Evolutionary conservation across 106 monocot species (phyloP), one percentile per base, ranked within the genome.

Genomic region (Dioscorea dumetorum): DNA sequence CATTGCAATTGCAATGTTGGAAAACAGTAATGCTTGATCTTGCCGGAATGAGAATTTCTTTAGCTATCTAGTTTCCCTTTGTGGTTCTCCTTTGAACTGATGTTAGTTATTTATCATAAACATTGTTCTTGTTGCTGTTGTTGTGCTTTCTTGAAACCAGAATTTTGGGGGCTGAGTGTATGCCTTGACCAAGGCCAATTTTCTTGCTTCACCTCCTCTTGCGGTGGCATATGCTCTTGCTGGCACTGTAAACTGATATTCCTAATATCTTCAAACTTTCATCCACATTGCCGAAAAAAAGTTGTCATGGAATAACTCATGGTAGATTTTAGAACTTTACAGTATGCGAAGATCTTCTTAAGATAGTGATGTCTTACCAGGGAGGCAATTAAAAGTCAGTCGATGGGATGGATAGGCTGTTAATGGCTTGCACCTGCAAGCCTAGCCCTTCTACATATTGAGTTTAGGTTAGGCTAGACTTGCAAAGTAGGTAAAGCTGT

Each of bases 101-200:
- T 54, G 13, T 54, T 54, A 1, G 6, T 50, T 34, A 22, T 51
- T 24, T 76, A 51, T n/a, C 21, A 22, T 56, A 94, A 84, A 90
- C 67, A 77, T 90, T 72, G 82, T 94, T 70, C 75, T 90, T 72
- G 82, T 94, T 70, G 90, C 90, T 58, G 90, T 87, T 58, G 87
- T 87, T 35, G 90, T 94, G 33, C 80, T 94, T 17, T 94, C 90
- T 63, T 90, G 94, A 24, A 94, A 94, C 68, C 60, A 87, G n/a
- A 94, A 94, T 71, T 90, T 94, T 78, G 94, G 90, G 82, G 94
- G 94, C 13, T 81, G 94, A 16, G 94, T 94, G 24, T 90, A 94
- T 84, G 84, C 94, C 5, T 67, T 94, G 70, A 94, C 94, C 62
- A 71, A 90, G 67, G 94, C 94, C 8, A 94, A 94, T 75, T 94